These are phyloP conservation scores for Zhuliangozyma blackwelliae DNA, from an alignment of 1,139 yeast species.

Conservation along the genomic window DNA sequence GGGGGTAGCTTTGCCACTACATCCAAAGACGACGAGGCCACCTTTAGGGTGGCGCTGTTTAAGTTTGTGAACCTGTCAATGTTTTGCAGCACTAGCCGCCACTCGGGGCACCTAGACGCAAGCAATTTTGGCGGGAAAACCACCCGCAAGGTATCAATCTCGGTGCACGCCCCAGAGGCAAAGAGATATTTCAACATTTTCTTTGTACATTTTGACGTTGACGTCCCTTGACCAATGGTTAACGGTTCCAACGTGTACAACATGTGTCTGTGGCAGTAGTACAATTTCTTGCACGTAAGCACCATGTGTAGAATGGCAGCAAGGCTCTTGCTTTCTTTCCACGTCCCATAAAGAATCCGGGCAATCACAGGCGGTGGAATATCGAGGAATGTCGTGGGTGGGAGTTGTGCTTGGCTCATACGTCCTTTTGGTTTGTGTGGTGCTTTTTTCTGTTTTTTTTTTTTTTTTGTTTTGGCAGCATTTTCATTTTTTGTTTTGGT, in stretches of 20 bases:
- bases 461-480: too few species aligned
- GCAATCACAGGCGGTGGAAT: conserved; percentile 15
- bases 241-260: conserved; percentile 12
- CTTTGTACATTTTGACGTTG: too few species aligned
- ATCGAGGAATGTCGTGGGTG: conserved; percentile 3
- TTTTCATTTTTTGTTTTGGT: too few species aligned
- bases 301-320: conserved; percentile 8
- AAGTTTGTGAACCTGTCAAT: conserved; percentile 2
- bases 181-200: too few species aligned
- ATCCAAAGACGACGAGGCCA: conserved; percentile 1
- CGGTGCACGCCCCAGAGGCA: too few species aligned
- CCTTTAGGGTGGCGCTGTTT: background rate
- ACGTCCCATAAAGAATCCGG: conserved; percentile 13
- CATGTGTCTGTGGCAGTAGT: conserved; percentile 10
- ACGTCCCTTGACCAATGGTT: too few species aligned
- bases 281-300: conserved; percentile 13
- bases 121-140: too few species aligned
- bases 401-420: too few species aligned
- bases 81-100: background rate
- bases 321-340: conserved; percentile 2
- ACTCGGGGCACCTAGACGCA: too few species aligned
- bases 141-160: too few species aligned
- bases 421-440: too few species aligned
- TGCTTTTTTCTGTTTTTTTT: too few species aligned
- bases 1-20: conserved; percentile 5